Evolutionary conservation across 2,329 filamentous ascomycete genomes (phyloP).

Genomic region (Trichoderma arundinaceum): DNA sequence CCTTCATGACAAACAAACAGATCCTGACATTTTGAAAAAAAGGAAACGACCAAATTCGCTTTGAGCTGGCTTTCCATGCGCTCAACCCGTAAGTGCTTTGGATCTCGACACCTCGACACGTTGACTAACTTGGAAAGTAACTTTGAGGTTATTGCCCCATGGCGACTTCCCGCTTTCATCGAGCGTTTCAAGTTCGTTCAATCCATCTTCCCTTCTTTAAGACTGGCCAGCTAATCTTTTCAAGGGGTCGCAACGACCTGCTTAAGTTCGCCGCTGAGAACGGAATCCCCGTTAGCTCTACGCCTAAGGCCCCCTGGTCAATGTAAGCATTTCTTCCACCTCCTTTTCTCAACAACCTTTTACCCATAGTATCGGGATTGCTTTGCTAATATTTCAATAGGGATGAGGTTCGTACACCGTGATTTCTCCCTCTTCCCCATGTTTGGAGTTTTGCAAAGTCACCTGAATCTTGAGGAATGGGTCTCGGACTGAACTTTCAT

Average conservation of each 20-base stretch:
- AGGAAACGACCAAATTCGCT: slow-evolving; percentile 8
- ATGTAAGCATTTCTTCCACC: too few species aligned
- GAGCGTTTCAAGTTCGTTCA: not conserved
- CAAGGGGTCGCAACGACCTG: slow-evolving; percentile 68
- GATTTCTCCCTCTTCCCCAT: not conserved
- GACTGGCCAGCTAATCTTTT: too few species aligned
- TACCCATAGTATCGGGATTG: not conserved
- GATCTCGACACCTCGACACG: too few species aligned
- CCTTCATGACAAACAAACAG: not conserved
- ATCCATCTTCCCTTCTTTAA: too few species aligned
- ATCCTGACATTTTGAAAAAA: not conserved
- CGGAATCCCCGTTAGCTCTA: slow-evolving; percentile 73
- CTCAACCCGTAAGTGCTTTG: slow-evolving; percentile 55
- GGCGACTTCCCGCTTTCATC: slow-evolving; percentile 71
- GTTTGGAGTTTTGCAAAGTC: not conserved
- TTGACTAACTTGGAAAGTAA: too few species aligned
- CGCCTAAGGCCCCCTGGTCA: slow-evolving; percentile 72
- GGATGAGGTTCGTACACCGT: not conserved
- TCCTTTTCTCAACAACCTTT: slow-evolving; percentile 47
- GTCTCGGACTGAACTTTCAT: too few species aligned
- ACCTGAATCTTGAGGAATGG: too few species aligned
- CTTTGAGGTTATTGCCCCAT: slow-evolving; percentile 72
- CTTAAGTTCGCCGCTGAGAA: slow-evolving; percentile 71
- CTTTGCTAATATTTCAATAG: slow-evolving; percentile 28
- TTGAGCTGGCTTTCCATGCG: slow-evolving; percentile 37